phyloP scores from a whole-genome alignment of 768 basidiomycete genomes.

The Amanita muscaria region DNA sequence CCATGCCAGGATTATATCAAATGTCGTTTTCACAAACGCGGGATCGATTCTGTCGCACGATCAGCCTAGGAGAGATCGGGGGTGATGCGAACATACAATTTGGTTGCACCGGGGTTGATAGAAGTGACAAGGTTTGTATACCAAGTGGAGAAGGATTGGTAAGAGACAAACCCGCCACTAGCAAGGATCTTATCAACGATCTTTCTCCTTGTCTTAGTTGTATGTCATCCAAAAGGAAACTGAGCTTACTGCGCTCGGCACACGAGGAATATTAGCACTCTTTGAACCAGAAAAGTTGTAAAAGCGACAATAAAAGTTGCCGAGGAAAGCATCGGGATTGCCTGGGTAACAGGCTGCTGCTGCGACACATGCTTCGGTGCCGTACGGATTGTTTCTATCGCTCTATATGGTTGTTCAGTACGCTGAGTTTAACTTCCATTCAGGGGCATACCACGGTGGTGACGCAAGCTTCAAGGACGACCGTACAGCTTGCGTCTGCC shows the following conservation, averaged over 20 bases:
- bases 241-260: background rate
- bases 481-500: conserved; percentile 10
- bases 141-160: conserved; percentile 7
- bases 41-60: conserved; percentile 5
- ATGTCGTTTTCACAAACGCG: conserved; percentile 9
- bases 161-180: background rate
- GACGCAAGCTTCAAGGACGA: conserved; percentile 10
- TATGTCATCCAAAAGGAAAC: background rate
- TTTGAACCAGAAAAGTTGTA: conserved; percentile 5
- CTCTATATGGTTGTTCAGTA: background rate
- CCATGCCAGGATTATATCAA: conserved; percentile 12
- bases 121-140: conserved; percentile 4
- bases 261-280: background rate
- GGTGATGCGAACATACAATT: conserved; percentile 3
- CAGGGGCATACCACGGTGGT: conserved; percentile 6
- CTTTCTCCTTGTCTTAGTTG: background rate
- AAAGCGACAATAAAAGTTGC: conserved; percentile 10
- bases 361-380: conserved; percentile 10
- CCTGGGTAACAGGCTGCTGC: conserved; percentile 12
- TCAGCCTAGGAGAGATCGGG: background rate
- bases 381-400: conserved; percentile 5
- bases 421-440: too few species aligned
- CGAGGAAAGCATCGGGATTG: conserved; percentile 10
- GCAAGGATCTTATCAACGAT: conserved; percentile 4
- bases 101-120: conserved; percentile 5